Percentiles rank a stretch among this genome's conserved stretches.
phyloP scores from a whole-genome alignment of 345 rosid genomes.

The Brassica cretica region DNA sequence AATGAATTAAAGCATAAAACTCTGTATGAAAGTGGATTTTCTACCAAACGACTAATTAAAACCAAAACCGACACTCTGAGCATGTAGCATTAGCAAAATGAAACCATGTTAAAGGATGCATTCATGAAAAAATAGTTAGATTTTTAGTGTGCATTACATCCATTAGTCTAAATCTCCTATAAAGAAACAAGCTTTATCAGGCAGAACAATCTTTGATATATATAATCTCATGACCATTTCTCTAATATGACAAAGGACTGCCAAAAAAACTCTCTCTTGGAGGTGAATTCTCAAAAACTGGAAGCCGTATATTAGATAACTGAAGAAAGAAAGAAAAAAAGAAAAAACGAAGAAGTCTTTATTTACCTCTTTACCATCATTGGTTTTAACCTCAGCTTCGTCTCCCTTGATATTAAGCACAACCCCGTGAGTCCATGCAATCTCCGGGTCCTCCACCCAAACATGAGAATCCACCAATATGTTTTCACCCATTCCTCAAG shows the following conservation, averaged over 20 bases:
- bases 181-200: neutral
- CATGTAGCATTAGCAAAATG: neutral
- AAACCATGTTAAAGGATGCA: neutral
- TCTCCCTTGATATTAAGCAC: conserved; percentile 54
- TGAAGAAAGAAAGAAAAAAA: too few relatives aligned
- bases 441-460: conserved; percentile 70
- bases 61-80: neutral
- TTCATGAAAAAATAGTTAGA: neutral
- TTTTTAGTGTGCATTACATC: neutral
- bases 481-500: conserved; percentile 44
- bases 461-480: conserved; percentile 63
- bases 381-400: conserved; percentile 62
- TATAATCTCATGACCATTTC: too few relatives aligned
- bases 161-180: neutral
- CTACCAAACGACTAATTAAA: neutral
- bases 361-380: conserved; percentile 49
- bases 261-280: neutral
- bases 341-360: neutral
- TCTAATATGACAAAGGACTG: neutral
- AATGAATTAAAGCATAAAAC: neutral
- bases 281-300: neutral
- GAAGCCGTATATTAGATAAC: neutral
- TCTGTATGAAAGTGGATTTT: neutral
- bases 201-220: too few relatives aligned
- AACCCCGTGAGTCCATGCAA: conserved; percentile 71